Base-by-base conservation (phyloP, 2,329 filamentous ascomycete species). In the Scytalidium lignicola region DNA sequence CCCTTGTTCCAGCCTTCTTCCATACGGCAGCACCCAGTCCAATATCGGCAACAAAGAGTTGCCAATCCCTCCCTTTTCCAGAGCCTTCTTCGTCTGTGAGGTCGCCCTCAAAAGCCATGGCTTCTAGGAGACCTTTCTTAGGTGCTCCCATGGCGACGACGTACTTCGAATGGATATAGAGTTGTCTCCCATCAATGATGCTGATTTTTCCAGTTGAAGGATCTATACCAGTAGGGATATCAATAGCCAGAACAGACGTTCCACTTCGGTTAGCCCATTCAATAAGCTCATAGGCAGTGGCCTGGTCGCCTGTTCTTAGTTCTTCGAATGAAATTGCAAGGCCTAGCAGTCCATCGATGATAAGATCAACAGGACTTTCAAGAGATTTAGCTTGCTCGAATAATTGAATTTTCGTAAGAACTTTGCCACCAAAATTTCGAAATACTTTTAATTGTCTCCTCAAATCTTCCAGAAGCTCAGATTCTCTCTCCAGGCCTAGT, bases 261-360 rank as follows among this genome's bases (percentile, higher is more conserved):
- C 90, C 88, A 63, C 85, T 88, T 55, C 90, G 85, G 64, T 96
- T 97, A 2, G 90, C 86, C 90, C 91, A 97, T 54, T 90, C 86
- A 61, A 96, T 93, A 62, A 96, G 80, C 62, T 95, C 87, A 62
- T 95, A 91, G 0, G 90, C 88, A 0, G 86, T 86, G 3, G 85
- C 83, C 64, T 95, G 89, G 56, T 95, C 88, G 15, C 86, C 85
- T 2, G 85, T 86, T 29, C 89, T 81, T 22, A 97, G 75, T 58
- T 95, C 90, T 57, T 96, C 90, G 61, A 96, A 96, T 2, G 88
- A 85, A 49, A 90, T 82, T 41, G 93, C 90, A 54, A 93, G 80
- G 3, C 90, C 90, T 3, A 99, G 80, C 12, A 97, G 73, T 1
- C 90, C 91, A 65, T 99, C 93, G 48, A 97, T 80, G 55, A 96